Conservation (phyloP, 208 protist genomes). For the Herpetomonas tarakana region DNA sequence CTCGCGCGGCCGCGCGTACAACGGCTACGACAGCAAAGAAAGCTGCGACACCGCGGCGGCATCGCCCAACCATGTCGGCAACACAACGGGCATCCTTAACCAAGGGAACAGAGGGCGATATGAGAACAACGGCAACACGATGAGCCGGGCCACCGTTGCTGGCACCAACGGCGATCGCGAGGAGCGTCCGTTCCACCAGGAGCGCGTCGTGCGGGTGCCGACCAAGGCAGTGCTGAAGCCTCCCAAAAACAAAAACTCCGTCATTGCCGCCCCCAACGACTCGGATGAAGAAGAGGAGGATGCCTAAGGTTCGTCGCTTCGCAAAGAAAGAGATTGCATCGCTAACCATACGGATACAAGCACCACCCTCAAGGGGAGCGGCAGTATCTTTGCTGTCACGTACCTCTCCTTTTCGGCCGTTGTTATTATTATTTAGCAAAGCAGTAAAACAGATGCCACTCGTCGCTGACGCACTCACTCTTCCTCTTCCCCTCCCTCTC, state of each 20-base stretch:
- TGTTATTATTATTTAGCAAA: too few relatives aligned
- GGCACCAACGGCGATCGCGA: conserved; percentile 19
- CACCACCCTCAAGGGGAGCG: neutral
- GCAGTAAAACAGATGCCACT: too few relatives aligned
- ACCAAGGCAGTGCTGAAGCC: conserved; percentile 42
- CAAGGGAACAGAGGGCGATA: too few relatives aligned
- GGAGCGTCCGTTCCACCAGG: conserved; percentile 26
- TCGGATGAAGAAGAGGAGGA: neutral
- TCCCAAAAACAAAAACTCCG: conserved; percentile 27
- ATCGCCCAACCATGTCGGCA: too few relatives aligned
- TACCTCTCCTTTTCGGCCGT: too few relatives aligned
- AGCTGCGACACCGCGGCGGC: too few relatives aligned
- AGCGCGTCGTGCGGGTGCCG: conserved; percentile 38
- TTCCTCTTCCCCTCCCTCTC: conserved; percentile 3
- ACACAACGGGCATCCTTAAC: too few relatives aligned
- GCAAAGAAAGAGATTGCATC: neutral
- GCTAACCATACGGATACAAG: neutral
- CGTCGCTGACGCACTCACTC: neutral
- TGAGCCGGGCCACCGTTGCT: conserved; percentile 16
- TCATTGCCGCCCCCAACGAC: conserved; percentile 32
- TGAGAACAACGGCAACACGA: conserved; percentile 7
- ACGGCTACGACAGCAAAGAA: too few relatives aligned
- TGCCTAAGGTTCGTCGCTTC: neutral
- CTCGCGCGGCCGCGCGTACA: too few relatives aligned
- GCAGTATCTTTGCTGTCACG: neutral